Base-by-base conservation (phyloP, 108 stramenopile species). In the Nitzschia sp. region DNA sequence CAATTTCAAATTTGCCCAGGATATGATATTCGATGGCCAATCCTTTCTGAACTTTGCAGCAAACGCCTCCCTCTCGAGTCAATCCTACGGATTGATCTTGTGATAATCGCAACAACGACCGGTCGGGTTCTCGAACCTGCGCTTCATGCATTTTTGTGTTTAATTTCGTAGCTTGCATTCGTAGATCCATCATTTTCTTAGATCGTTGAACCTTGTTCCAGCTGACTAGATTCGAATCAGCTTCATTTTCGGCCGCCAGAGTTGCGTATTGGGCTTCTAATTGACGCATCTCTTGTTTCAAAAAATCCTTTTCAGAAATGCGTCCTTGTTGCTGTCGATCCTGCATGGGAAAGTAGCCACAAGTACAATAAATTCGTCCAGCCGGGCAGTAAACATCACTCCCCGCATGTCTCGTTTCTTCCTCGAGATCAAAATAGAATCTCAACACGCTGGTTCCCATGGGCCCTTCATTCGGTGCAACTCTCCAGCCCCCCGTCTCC, bases 41-140 rank as follows among this genome's bases (percentile, higher is more conserved):
- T 22, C 88, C 85, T 38, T 86, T 90, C 16, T 69, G 52, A 19
- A 86, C 85, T 55, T 82, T 83, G 73, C 85, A 86, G 55, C 89
- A 90, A 26, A 88, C 87, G 3, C 89, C 89, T 38, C 92, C 92
- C 54, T 88, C 89, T 63, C 63, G 82, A 2, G 87, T 90, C 60
- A 93, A 60, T 21, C 80, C 92, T 1, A 90, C 87, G 47, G 79
- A 77, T 31, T 81, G 81, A 44, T 77, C 63, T 17, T 75, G 76
- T 2, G 87, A 78, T 53, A 88, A 75, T 16, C 81, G 60, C 25
- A 93, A 59, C 30, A 85, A 38, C 0, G 61, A 47, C 35, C 66
- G 72, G 33, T 88, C 84, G 11, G 92, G 92, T 35, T 93, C 87
- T 35, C 72, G 45, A 41, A 88, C 63, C 22, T 65, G 64, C 0